phyloP scores from a whole-genome alignment of 306 rosid genomes.

The Trifolium subterraneum region DNA sequence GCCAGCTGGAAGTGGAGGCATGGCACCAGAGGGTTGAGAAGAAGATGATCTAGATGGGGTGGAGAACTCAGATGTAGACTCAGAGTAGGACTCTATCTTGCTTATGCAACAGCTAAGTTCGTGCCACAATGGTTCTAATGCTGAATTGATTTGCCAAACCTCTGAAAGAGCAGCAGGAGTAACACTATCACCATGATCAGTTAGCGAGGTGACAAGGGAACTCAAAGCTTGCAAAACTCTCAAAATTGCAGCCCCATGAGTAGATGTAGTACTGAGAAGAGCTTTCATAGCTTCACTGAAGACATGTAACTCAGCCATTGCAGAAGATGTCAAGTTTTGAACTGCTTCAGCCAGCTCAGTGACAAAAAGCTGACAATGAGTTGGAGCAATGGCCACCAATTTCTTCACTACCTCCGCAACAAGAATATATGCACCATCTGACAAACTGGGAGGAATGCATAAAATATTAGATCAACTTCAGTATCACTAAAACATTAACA shows the following conservation, averaged over 20 bases:
- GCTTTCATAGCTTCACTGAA: conserved; percentile 82
- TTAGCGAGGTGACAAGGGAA: conserved; percentile 71
- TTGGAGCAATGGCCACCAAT: conserved; percentile 92
- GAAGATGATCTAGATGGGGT: conserved; percentile 62
- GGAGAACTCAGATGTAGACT: conserved; percentile 62
- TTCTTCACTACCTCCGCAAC: conserved; percentile 96
- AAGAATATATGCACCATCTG: conserved; percentile 87
- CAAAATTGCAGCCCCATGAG: conserved; percentile 95
- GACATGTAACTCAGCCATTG: conserved; percentile 77
- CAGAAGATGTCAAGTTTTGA: conserved; percentile 79
- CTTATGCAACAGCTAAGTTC: conserved; percentile 93
- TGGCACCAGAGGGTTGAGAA: conserved; percentile 74
- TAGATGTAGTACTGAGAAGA: conserved; percentile 79
- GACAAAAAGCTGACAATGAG: conserved; percentile 82
- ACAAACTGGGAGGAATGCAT: conserved; percentile 60
- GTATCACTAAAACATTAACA: conserved; percentile 16
- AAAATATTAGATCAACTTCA: conserved; percentile 45
- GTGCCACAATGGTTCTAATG: conserved; percentile 94
- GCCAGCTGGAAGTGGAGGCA: conserved; percentile 93
- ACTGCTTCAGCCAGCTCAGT: conserved; percentile 85
- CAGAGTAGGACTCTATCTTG: conserved; percentile 92
- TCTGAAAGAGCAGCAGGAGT: conserved; percentile 65
- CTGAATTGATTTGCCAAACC: conserved; percentile 84
- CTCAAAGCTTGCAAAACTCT: conserved; percentile 98
- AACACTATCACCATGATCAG: conserved; percentile 57